Evolutionary conservation across 2,329 filamentous ascomycete genomes (phyloP), one percentile per base, ranked within the genome.

Genomic region (Scedosporium apiospermum): DNA sequence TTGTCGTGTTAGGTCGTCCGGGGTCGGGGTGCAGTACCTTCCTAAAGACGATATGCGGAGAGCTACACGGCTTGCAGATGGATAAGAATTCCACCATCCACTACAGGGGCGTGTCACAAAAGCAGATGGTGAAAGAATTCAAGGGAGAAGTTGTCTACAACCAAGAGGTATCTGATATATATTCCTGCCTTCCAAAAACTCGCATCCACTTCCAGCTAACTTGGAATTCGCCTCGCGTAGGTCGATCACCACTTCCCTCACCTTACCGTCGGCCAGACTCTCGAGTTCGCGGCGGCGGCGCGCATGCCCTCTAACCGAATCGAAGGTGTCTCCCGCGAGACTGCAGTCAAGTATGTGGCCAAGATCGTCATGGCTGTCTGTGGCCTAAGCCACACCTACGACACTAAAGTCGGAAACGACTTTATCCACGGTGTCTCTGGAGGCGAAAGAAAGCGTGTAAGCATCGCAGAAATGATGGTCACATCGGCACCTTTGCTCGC

Each of bases 371-470:
- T 89, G 72, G 88, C 88, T 26, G 73, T 88, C 0, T 91, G 90
- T 68, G 88, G 88, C 66, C 84, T 92, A 34, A 84, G 83, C 42
- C 88, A 92, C 68, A 89, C 88, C 0, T 78, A 88, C 67, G 81
- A 87, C 64, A 92, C 89, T 6, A 88, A 87, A 67, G 87, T 93
- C 12, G 90, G 90, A 6, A 86, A 91, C 64, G 88, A 91, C 67
- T 85, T 88, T 53, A 80, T 92, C 10, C 84, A 88, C 1, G 90
- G 90, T 58, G 82, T 90, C 0, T 87, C 82, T 6, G 88, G 88
- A 27, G 88, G 88, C 44, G 88, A 90, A 71, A 79, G 87, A 63
- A 93, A 95, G 76, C 86, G 91, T 71, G 90, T 96, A 4, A 89
- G 86, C 55, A 91, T 95, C 65, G 89, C 88, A 1, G 90, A 95